Base-by-base conservation (phyloP, 176 grass and related monocot species). In the Rhipidocladum racemiflorum region DNA sequence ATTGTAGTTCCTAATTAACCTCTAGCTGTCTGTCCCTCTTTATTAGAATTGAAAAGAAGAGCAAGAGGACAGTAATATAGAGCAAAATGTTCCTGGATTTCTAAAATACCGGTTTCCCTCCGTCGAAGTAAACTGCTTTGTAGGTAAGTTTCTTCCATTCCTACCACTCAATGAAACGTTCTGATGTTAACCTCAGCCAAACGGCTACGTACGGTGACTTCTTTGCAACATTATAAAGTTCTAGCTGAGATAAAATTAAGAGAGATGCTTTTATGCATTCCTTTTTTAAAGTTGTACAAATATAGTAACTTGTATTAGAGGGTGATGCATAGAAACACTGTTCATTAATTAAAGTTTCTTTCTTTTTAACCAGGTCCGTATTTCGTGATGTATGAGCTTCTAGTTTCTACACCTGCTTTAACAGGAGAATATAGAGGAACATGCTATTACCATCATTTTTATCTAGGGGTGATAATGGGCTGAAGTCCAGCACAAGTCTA, bases 11-110 rank as follows among this genome's bases (percentile, higher is more conserved):
- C 67, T 59, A 46, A 68, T 48, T n/a, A 12, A 27, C 27, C 75
- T 81, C 9, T n/a, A 75, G 78, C 69, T n/a, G 78, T 56, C 13
- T 68, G 12, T 68, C 69, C 21, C 46, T 49, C 70, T 68, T 60
- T 28, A 66, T 15, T 14, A 46, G 3, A 48, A 36, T 36, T 14
- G 21, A 79, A n/a, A 42, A 72, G 0, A 56, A 50, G 49, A 29
- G 25, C 46, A 28, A n/a, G 17, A 66, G 10, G 14, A 24, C 7
- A 3, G 45, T 74, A 60, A 39, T 23, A 50, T 14, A 56, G 9
- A 75, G 21, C 15, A 57, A 86, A 59, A 45, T 25, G n/a, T 66
- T 34, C 21, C 18, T 72, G 36, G 2, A 12, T 78, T 56, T 80
- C 9, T 64, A 28, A 65, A 66, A 21, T 53, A 54, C 7, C 1